Conservation (phyloP, 1,284 basidiomycete genomes). For the Tetrapyrgos nigripes region DNA sequence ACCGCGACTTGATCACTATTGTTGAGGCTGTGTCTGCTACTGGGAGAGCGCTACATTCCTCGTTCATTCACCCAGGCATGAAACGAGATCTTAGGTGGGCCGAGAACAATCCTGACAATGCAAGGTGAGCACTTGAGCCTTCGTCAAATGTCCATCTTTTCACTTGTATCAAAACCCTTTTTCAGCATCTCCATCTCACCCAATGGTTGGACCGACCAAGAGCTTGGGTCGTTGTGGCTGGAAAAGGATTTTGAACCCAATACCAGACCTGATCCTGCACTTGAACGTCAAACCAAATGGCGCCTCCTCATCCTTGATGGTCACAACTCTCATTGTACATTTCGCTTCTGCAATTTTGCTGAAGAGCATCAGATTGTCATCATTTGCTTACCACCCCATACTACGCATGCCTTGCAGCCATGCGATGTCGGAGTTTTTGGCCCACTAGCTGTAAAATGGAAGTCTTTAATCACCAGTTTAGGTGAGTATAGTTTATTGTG, state of each 20-base stretch:
- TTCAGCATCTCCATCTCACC: constrained; percentile 22
- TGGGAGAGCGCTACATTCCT: constrained; percentile 31
- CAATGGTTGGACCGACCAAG: constrained; percentile 43
- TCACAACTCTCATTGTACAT: constrained; percentile 23
- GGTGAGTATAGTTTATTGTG: background rate
- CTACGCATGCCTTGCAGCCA: constrained; percentile 39
- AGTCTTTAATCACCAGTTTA: constrained; percentile 20
- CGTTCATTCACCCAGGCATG: constrained; percentile 34
- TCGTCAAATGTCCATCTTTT: background rate
- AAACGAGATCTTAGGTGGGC: no score
- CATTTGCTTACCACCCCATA: constrained; percentile 39
- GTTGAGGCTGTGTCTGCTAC: constrained; percentile 44
- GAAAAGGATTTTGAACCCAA: no score
- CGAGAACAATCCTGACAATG: constrained; percentile 27
- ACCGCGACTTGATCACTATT: constrained; percentile 44
- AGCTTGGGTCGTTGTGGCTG: constrained; percentile 31
- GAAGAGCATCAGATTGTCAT: constrained; percentile 31
- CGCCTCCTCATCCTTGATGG: constrained; percentile 28
- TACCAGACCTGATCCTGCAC: constrained; percentile 30
- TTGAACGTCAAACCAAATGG: constrained; percentile 17
- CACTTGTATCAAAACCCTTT: no score
- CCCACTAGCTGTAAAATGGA: constrained; percentile 31
- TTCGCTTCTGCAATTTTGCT: constrained; percentile 26
- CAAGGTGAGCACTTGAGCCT: constrained; percentile 24
- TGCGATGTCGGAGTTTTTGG: constrained; percentile 39